phyloP scores from a whole-genome alignment of 1,284 basidiomycete species.

The Microstroma glucosiphilum region DNA sequence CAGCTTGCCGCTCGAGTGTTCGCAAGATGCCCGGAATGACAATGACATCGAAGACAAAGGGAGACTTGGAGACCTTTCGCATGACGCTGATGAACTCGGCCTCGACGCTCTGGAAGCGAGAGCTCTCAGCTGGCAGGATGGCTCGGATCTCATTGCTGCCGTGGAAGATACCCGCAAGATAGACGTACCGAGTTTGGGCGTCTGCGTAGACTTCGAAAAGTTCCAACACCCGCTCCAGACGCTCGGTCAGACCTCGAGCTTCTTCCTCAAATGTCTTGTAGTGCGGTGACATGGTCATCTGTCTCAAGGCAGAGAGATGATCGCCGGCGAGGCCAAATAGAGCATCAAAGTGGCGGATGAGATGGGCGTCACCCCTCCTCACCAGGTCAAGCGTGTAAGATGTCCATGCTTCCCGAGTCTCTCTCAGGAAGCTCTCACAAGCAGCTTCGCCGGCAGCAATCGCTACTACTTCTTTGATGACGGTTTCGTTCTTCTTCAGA shows the following conservation, averaged over 20 bases:
- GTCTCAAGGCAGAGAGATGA: slow-evolving; percentile 86
- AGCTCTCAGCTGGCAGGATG: slow-evolving; percentile 90
- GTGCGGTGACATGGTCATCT: slow-evolving; percentile 62
- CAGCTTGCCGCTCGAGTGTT: slow-evolving; percentile 89
- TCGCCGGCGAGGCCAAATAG: slow-evolving; percentile 54
- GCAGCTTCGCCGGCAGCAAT: slow-evolving; percentile 89
- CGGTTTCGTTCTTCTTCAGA: slow-evolving; percentile 79
- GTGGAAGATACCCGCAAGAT: slow-evolving; percentile 98
- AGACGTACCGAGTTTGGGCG: slow-evolving; percentile 99
- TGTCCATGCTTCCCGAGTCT: slow-evolving; percentile 90
- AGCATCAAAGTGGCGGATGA: slow-evolving; percentile 90
- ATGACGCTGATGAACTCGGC: slow-evolving; percentile 95
- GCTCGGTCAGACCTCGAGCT: slow-evolving; percentile 52
- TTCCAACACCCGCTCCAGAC: slow-evolving; percentile 55
- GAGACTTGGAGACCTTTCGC: slow-evolving; percentile 99
- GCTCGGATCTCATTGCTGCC: slow-evolving; percentile 79
- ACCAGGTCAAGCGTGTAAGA: slow-evolving; percentile 91
- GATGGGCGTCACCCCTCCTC: slow-evolving; percentile 53
- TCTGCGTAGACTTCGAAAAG: slow-evolving; percentile 99
- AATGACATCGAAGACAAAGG: slow-evolving; percentile 92
- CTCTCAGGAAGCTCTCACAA: slow-evolving; percentile 54
- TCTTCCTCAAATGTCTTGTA: slow-evolving; percentile 53
- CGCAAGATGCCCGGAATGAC: slow-evolving; percentile 95
- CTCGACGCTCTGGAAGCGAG: slow-evolving; percentile 97
- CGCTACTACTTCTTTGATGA: slow-evolving; percentile 88